Evolutionary conservation across 345 rosid species (phyloP).

Genomic region (Eutrema heterophyllum): DNA sequence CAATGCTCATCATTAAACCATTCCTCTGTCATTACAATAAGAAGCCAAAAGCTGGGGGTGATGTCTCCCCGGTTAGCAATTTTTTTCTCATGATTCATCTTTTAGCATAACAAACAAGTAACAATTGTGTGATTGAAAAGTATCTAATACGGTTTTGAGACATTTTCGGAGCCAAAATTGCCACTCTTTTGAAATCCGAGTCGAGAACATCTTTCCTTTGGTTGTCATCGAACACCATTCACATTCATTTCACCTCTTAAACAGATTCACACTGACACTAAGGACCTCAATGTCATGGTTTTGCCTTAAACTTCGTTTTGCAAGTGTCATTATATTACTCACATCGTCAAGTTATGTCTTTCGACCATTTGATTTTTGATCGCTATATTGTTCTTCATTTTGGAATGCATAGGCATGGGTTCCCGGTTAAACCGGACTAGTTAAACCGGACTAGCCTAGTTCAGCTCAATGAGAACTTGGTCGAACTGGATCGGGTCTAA

Average conservation of each 20-base stretch:
- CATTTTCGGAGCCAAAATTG: slow-evolving; percentile 1
- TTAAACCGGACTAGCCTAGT: too few relatives aligned
- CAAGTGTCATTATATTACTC: too few relatives aligned
- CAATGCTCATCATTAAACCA: slow-evolving; percentile 20
- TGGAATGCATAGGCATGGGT: too few relatives aligned
- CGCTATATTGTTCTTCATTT: too few relatives aligned
- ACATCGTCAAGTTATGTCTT: too few relatives aligned
- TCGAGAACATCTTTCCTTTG: not conserved
- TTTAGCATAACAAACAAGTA: not conserved
- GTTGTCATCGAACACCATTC: slow-evolving; percentile 1
- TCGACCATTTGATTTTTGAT: too few relatives aligned
- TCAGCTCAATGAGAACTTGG: too few relatives aligned
- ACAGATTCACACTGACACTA: not conserved
- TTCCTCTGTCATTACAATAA: slow-evolving; percentile 21
- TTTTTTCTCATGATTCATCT: slow-evolving; percentile 13
- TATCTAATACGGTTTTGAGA: slow-evolving; percentile 4
- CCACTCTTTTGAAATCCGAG: not conserved
- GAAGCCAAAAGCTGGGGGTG: slow-evolving; percentile 14
- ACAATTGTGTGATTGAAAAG: not conserved
- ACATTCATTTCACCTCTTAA: not conserved
- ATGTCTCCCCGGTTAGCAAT: not conserved
- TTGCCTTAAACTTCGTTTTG: too few relatives aligned
- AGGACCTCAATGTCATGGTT: not conserved
- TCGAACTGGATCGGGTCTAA: too few relatives aligned
- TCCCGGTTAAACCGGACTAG: too few relatives aligned